Conservation (phyloP, 805 yeast genomes). For the Saturnispora halmiae region DNA sequence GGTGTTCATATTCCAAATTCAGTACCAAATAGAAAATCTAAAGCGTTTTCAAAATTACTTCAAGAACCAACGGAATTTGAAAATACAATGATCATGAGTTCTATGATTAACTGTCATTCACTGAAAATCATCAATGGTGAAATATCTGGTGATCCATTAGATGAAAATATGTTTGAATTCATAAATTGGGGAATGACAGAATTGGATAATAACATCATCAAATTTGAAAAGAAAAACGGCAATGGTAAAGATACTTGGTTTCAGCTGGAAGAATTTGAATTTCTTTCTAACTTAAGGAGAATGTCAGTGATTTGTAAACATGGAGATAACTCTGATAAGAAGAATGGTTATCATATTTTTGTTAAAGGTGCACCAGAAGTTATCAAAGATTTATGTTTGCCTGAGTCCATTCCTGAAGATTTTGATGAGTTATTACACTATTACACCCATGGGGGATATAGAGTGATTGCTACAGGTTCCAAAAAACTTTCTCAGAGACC, state of each 20-base stretch:
- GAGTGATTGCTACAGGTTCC: slow-evolving; percentile 89
- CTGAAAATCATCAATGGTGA: slow-evolving; percentile 70
- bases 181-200: slow-evolving; percentile 72
- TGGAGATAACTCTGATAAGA: slow-evolving; percentile 18
- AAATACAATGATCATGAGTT: slow-evolving; percentile 24
- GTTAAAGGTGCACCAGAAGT: slow-evolving; percentile 98
- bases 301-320: slow-evolving; percentile 76
- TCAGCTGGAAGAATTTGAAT: slow-evolving; percentile 58
- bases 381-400: slow-evolving; percentile 66
- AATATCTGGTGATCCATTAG: slow-evolving; percentile 88
- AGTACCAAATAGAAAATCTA: slow-evolving; percentile 22
- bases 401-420: slow-evolving; percentile 62
- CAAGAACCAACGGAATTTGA: slow-evolving; percentile 19
- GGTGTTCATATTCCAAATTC: slow-evolving; percentile 36
- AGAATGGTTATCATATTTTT: slow-evolving; percentile 36
- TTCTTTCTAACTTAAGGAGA: slow-evolving; percentile 73
- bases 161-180: slow-evolving; percentile 86
- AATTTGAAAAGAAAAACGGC: slow-evolving; percentile 9
- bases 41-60: slow-evolving; percentile 22
- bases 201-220: slow-evolving; percentile 38
- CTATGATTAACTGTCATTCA: slow-evolving; percentile 81
- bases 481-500: slow-evolving; percentile 32
- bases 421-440: slow-evolving; percentile 66
- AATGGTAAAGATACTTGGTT: slow-evolving; percentile 22
- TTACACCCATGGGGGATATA: slow-evolving; percentile 88